Percentiles rank a stretch among this genome's conserved stretches.
phyloP scores from a whole-genome alignment of 2,329 filamentous ascomycete genomes.

The Taxawa tesnikishii region DNA sequence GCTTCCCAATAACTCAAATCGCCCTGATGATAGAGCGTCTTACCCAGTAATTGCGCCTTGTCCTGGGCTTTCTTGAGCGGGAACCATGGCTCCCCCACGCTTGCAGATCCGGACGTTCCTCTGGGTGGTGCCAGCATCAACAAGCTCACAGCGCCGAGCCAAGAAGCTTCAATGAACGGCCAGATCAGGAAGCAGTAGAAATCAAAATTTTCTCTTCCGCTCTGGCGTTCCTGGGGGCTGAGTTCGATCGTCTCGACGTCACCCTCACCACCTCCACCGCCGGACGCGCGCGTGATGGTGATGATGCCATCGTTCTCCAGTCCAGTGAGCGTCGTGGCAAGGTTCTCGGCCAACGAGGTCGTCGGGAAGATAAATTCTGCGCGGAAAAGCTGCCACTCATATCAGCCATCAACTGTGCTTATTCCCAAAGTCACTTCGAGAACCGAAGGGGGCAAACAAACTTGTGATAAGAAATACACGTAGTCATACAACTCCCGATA shows the following conservation, averaged over 20 bases:
- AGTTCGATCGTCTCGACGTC: slow-evolving; percentile 60
- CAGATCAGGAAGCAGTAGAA: slow-evolving; percentile 98
- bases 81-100: slow-evolving; percentile 56
- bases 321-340: slow-evolving; percentile 65
- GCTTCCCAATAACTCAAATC: slow-evolving; percentile 96
- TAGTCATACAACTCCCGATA: slow-evolving; percentile 65
- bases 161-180: slow-evolving; percentile 92
- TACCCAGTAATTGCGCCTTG: slow-evolving; percentile 66
- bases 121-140: slow-evolving; percentile 71
- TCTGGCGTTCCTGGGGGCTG: slow-evolving; percentile 59
- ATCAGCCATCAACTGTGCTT: neutral
- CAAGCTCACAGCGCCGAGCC: slow-evolving; percentile 80
- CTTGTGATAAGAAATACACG: slow-evolving; percentile 73
- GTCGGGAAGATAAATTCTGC: slow-evolving; percentile 95
- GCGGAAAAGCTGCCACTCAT: slow-evolving; percentile 58
- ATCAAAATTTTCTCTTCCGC: slow-evolving; percentile 87
- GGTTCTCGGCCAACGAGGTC: slow-evolving; percentile 67
- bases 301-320: slow-evolving; percentile 73
- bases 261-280: slow-evolving; percentile 35
- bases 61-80: slow-evolving; percentile 67
- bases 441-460: too few species aligned
- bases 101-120: slow-evolving; percentile 17
- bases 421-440: too few species aligned
- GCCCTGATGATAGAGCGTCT: slow-evolving; percentile 94
- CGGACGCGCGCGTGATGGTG: slow-evolving; percentile 51